Evolutionary conservation across 768 basidiomycete genomes (phyloP).

Genomic region (Termitomyces sp.): DNA sequence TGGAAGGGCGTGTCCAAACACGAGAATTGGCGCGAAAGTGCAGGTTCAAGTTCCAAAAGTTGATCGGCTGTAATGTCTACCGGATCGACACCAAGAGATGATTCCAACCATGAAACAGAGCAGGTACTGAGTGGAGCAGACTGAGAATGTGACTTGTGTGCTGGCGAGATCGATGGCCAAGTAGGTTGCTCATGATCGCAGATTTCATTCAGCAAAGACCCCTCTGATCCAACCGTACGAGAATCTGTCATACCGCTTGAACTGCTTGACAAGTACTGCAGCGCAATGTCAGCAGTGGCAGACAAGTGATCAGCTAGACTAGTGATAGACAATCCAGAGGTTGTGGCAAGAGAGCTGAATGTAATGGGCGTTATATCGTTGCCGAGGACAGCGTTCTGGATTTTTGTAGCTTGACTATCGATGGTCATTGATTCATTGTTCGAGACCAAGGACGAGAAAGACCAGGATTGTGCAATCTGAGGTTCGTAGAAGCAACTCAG

Average conservation of each 20-base stretch:
- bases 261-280: constrained; percentile 21
- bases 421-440: neutral
- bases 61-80: constrained; percentile 27
- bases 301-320: constrained; percentile 32
- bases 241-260: neutral
- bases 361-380: constrained; percentile 9
- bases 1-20: neutral
- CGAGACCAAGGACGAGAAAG: constrained; percentile 4
- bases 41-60: neutral
- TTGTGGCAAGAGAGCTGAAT: constrained; percentile 23
- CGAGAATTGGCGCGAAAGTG: neutral
- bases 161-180: constrained; percentile 4
- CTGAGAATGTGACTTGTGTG: neutral
- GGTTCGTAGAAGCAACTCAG: constrained; percentile 9
- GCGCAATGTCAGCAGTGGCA: constrained; percentile 29
- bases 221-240: neutral
- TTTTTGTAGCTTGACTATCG: neutral
- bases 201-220: constrained; percentile 5
- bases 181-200: neutral
- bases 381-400: constrained; percentile 5
- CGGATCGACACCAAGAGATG: constrained; percentile 33
- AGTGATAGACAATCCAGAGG: constrained; percentile 30
- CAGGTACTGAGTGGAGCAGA: constrained; percentile 1
- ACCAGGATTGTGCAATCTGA: constrained; percentile 11
- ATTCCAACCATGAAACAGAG: constrained; percentile 16